These are phyloP conservation scores for Xylaria flabelliformis DNA, from an alignment of 495 filamentous ascomycete species.

Conservation along the genomic window DNA sequence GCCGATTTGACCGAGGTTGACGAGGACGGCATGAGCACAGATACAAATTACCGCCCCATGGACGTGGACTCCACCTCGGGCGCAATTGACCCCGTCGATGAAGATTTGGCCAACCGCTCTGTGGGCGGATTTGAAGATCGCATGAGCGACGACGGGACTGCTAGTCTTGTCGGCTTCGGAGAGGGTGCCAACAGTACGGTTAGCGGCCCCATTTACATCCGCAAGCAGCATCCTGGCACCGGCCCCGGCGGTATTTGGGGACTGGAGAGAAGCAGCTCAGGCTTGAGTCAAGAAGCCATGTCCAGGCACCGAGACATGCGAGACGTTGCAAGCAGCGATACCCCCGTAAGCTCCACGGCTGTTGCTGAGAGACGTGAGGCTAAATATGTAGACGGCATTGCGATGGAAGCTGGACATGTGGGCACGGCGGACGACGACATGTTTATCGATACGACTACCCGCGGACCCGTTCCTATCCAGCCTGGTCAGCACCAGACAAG, in stretches of 20 bases:
- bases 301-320: constrained; percentile 35
- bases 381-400: constrained; percentile 53
- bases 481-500: constrained; percentile 40
- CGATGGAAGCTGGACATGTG: constrained; percentile 44
- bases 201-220: constrained; percentile 70
- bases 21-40: constrained; percentile 55
- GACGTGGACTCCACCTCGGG: constrained; percentile 48
- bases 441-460: constrained; percentile 54
- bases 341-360: constrained; percentile 48
- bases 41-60: constrained; percentile 51
- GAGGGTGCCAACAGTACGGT: constrained; percentile 84
- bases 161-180: constrained; percentile 82
- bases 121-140: constrained; percentile 71
- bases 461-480: constrained; percentile 47
- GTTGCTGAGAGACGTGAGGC: constrained; percentile 51
- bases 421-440: constrained; percentile 40
- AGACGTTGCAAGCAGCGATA: constrained; percentile 42
- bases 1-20: constrained; percentile 50
- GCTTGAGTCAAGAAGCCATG: constrained; percentile 48
- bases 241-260: constrained; percentile 38
- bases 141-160: constrained; percentile 76
- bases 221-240: constrained; percentile 46
- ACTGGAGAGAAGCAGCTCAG: constrained; percentile 52
- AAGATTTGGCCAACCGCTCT: constrained; percentile 54
- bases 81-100: constrained; percentile 49